Base-by-base conservation (phyloP, 83 land plant species). In the Picea engelmannii region DNA sequence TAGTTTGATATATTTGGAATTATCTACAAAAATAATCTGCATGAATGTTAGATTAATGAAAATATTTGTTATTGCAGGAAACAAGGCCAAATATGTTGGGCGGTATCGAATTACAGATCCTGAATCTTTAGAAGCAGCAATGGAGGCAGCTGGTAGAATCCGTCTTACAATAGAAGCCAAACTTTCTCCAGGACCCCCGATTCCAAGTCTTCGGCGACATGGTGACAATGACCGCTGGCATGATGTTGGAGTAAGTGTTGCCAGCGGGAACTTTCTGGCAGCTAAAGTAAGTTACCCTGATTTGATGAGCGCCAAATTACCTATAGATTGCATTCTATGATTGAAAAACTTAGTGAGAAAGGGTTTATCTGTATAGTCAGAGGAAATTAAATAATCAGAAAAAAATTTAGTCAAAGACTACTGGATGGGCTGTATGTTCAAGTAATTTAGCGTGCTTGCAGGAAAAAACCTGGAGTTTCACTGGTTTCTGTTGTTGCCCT, bases 241-340 rank as follows among this genome's bases (percentile, higher is more conserved):
- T 89, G 99, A 95, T 77, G 92, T 92, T 83, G 95, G 98, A 66
- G 91, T 94, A 27, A 86, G 91, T 81, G 98, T 95, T 86, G 94
- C 94, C 61, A 91, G 99, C 85, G 98, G 99, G n/a, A 97, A 97
- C 83, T 93, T 94, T 85, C 84, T 97, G 70, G 92, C 94, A 67
- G 99, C 99, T 24, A 97, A 97, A 94, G 99, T 96, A 59, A 70
- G 77, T 58, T 17, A 27, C 13, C 49, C 55, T 40, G 15, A 64
- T 2, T 47, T 65, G 44, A 27, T 24, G 31, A 17, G 64, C 3
- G 20, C 59, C 49, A 60, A 79, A 21, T 21, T 81, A 62, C 35
- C 24, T 35, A 82, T 79, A 64, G 66, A 71, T 78, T 76, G 52
- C 20, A 78, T 65, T 24, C 64, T 20, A 44, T 59, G 62, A n/a